Base-by-base conservation (phyloP, 2,329 filamentous ascomycete species). In the Colletotrichum eremochloae region DNA sequence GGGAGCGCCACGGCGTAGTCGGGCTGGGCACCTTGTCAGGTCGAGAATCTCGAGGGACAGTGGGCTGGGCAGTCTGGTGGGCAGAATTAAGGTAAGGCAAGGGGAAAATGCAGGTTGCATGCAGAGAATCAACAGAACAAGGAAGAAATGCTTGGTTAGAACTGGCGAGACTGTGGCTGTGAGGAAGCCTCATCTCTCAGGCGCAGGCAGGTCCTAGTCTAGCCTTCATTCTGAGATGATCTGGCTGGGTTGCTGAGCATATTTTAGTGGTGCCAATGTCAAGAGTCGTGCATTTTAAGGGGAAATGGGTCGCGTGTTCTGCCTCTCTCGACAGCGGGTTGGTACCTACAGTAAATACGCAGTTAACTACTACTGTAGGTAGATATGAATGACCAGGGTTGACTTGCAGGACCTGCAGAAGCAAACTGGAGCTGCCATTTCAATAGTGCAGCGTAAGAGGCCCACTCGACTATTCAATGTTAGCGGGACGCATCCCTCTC, bases 281-380 rank as follows among this genome's bases (percentile, higher is more conserved):
- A 69, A 52, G 68, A 60, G 65, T 72, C 44, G 24, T 64, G 52
- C 52, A 53, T 68, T 65, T 63, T 68, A 63, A 53, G 53, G n/a
- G 65, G 61, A 63, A 44, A 40, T 50, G 64, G 69, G 61, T 70
- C 67, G 66, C 61, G 70, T 62, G 66, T 60, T 44, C 31, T 60
- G 15, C 42, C 18, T 44, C 18, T 44, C 6, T 18, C 29, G 29
- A 56, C 42, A 64, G 40, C 40, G 50, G 38, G 66, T 40, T 57
- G 36, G 36, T 57, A 5, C n/a, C 9, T 24, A 24, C 24, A 24
- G 24, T 24, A 24, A 24, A 24, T 24, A 24, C 24, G 24, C 24
- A 1, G 24, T 24, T 24, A 24, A 24, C 24, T 24, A 24, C 24
- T 24, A 24, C 24, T 24, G 24, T 24, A 24, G 24, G 31, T 55